Evolutionary conservation across 2,329 filamentous ascomycete species (phyloP), one percentile per base, ranked within the genome.

Genomic region (Diaporthe citrichinensis): DNA sequence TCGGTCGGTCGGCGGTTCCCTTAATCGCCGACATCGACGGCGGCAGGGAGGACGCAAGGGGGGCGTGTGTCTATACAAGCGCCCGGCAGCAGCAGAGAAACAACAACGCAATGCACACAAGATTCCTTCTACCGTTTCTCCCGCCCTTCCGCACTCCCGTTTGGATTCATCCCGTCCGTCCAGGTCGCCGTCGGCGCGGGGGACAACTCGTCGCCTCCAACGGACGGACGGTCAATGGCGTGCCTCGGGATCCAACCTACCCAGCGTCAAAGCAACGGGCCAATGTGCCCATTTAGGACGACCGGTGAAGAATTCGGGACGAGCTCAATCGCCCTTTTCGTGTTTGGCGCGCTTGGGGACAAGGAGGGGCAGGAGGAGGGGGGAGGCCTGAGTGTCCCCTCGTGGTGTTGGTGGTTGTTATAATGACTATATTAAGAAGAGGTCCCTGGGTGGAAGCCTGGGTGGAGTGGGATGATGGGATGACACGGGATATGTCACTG

Each of bases 61-160:
- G 65, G 65, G 49, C 34, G 65, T 41, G 46, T 55, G 31, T 20
- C 65, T 55, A 69, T 69, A 28, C 9, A 1, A 28, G 34, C 10
- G 14, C 25, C 31, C 25, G 14, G 6, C 28, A 39, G 36, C 15
- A 28, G 17, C n/a, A 41, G 46, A 53, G 31, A 6, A 55, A 34
- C 44, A 12, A 61, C 23, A 61, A 39, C 17, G 14, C 23, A 25
- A 14, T 1, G 28, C 15, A 34, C 34, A 41, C 34, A n/a, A n/a
- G 34, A 39, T 41, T 55, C 36, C 65, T 55, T 69, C 46, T 69
- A 49, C 46, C 49, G 46, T 17, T 69, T 55, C 46, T 55, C 46
- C 46, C 46, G 46, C 34, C 34, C 14, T 69, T 68, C 46, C 62
- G 44, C 28, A 36, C 12, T 36, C 61, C 17, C 25, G 17, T 51